Evolutionary conservation across 768 basidiomycete genomes (phyloP), one percentile per base, ranked within the genome.

Genomic region (Lentinus brumalis): DNA sequence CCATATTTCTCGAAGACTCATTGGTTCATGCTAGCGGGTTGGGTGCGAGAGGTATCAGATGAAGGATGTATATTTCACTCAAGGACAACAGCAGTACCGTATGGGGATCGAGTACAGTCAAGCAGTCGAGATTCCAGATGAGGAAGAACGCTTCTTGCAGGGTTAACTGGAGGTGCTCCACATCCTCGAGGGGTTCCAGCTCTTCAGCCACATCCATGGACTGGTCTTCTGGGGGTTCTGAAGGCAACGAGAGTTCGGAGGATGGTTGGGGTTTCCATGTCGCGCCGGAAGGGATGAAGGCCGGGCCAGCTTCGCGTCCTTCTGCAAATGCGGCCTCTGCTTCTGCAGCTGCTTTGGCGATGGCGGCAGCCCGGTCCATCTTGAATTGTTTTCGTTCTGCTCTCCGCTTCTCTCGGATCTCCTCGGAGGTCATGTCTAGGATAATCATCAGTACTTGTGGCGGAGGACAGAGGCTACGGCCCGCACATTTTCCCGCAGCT

Each of bases 321-420:
- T 89, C 86, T 18, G 81, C 78, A 66, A 94, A 95, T 0, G 88
- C 83, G 1, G 77, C 79, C 69, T 94, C 92, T 6, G 91, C 92
- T 69, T 92, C 88, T 41, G 87, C 87, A 0, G 86, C 88, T 0
- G 91, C 90, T 0, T 83, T 83, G 1, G 92, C 92, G 65, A 97
- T 90, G 2, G 95, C 96, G 58, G 81, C 79, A 30, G 96, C 95
- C 69, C 97, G 87, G 70, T 96, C 94, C 41, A 88, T 79, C 75
- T 99, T 99, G 80, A 96, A 96, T 67, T 94, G 91, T 67, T 88
- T 88, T 40, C 97, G 87, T 66, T 96, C 94, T 32, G 86, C 85
- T 50, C 97, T 81, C 41, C 97, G 88, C 69, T 86, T 86, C 41
- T 91, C 93, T 9, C 94, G 93, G 56, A 97, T 77, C 74, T 98